phyloP scores from a whole-genome alignment of 495 filamentous ascomycete species.

The Trichoderma virens region DNA sequence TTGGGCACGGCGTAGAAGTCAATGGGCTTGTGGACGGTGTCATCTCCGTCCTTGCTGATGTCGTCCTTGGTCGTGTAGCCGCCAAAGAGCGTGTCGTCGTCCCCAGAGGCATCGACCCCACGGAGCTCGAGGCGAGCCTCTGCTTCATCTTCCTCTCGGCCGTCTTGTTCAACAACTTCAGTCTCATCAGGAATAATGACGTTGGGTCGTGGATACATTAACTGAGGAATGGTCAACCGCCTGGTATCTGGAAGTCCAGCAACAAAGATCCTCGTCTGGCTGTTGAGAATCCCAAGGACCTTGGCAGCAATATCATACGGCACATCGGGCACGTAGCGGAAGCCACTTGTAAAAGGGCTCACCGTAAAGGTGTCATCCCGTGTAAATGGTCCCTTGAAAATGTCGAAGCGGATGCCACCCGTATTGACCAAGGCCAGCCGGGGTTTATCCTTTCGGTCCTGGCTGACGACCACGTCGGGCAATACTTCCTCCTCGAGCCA shows the following conservation, averaged over 20 bases:
- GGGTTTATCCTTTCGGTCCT: slow-evolving; percentile 34
- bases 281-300: slow-evolving; percentile 67
- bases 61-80: slow-evolving; percentile 91
- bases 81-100: slow-evolving; percentile 44
- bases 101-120: slow-evolving; percentile 10
- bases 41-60: slow-evolving; percentile 78
- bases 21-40: slow-evolving; percentile 72
- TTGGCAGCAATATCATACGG: slow-evolving; percentile 64
- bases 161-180: not conserved
- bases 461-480: slow-evolving; percentile 46
- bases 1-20: slow-evolving; percentile 74
- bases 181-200: not conserved
- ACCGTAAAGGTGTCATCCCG: slow-evolving; percentile 75
- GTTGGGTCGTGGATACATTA: slow-evolving; percentile 13
- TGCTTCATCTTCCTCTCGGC: not conserved
- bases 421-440: slow-evolving; percentile 76
- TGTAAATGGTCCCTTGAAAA: slow-evolving; percentile 87
- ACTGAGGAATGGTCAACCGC: slow-evolving; percentile 35
- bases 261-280: slow-evolving; percentile 50
- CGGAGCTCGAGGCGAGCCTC: not conserved
- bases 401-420: slow-evolving; percentile 86
- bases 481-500: slow-evolving; percentile 73
- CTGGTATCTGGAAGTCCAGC: slow-evolving; percentile 19
- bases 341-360: slow-evolving; percentile 78
- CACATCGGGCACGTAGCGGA: slow-evolving; percentile 72